Evolutionary conservation across 2,329 filamentous ascomycete genomes (phyloP), one percentile per base, ranked within the genome.

Genomic region (Sphaerostilbella broomeana): DNA sequence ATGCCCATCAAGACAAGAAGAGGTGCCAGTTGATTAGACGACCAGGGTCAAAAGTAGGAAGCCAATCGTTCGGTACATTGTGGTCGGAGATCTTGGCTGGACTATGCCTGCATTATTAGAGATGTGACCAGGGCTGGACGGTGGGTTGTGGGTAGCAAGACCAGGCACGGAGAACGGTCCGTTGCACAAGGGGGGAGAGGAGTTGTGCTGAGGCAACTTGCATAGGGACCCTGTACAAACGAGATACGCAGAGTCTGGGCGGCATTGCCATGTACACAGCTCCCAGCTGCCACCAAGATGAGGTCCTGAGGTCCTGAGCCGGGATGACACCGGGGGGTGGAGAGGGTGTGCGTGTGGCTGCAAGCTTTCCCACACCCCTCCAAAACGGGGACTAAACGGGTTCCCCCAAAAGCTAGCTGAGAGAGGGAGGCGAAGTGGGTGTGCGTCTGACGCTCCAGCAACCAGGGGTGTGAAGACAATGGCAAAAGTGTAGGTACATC

Each of bases 1-100:
- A 40, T 29, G 31, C 18, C 12, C 22, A 34, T 34, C 31, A 21
- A 24, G 20, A 30, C 9, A 13, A 30, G 15, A 24, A 19, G 22
- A 24, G 31, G 18, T 40, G 38, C 40, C 30, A 47, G 46, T 47
- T 36, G 38, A 47, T 49, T 48, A 55, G 52, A 50, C 45, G 48
- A 51, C 54, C 46, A 54, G 55, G 53, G 26, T 28, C 8, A 28
- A 35, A 52, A 45, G 47, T 46, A 47, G 40, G 43, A 42, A 56
- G 53, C 55, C 56, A 58, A 58, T 57, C 55, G 54, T 51, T 45
- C 45, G 54, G 56, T 27, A 40, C n/a, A 27, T 17, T 8, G 29
- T 21, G 44, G n/a, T 49, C 49, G 47, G 49, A 57, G 55, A 58
- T 56, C 53, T 48, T 45, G 42, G 41, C 51, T 26, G 41, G 24